phyloP scores from a whole-genome alignment of 306 rosid genomes.

The Fragaria ananassa region DNA sequence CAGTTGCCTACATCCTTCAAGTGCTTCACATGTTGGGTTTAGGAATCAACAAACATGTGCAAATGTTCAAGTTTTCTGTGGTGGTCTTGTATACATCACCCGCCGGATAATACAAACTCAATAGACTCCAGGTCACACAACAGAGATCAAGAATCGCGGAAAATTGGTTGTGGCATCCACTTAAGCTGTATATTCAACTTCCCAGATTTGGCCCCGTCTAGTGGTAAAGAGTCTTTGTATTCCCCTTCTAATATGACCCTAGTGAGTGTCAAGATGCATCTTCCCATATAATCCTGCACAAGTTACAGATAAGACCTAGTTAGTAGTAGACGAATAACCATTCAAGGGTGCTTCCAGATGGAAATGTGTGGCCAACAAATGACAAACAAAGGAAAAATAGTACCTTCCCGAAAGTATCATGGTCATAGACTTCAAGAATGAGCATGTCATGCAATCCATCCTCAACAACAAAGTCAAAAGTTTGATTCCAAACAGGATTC shows the following conservation, averaged over 20 bases:
- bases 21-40: neutral
- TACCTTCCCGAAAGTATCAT: slow-evolving; percentile 98
- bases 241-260: slow-evolving; percentile 71
- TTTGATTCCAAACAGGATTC: slow-evolving; percentile 98
- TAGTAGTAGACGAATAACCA: slow-evolving; percentile 1
- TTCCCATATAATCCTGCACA: slow-evolving; percentile 84
- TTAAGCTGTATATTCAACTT: slow-evolving; percentile 69
- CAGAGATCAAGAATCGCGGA: slow-evolving; percentile 56
- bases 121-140: neutral
- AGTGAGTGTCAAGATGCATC: slow-evolving; percentile 85
- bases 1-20: slow-evolving; percentile 12
- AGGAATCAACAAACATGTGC: slow-evolving; percentile 6
- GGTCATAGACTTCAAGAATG: slow-evolving; percentile 84
- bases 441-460: slow-evolving; percentile 98
- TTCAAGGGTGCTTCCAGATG: neutral
- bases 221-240: slow-evolving; percentile 63
- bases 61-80: neutral
- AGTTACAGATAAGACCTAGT: slow-evolving; percentile 1
- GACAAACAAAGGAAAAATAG: neutral
- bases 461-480: slow-evolving; percentile 92
- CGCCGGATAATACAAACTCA: neutral
- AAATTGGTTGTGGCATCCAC: slow-evolving; percentile 90
- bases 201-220: slow-evolving; percentile 87
- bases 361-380: slow-evolving; percentile 2
- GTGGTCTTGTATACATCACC: slow-evolving; percentile 12